A percentile compares a stretch with the other conserved stretches of the same genome.
These are phyloP conservation scores for Fusarium denticulatum DNA, from an alignment of 2,329 filamentous ascomycete species.

Conservation along the genomic window DNA sequence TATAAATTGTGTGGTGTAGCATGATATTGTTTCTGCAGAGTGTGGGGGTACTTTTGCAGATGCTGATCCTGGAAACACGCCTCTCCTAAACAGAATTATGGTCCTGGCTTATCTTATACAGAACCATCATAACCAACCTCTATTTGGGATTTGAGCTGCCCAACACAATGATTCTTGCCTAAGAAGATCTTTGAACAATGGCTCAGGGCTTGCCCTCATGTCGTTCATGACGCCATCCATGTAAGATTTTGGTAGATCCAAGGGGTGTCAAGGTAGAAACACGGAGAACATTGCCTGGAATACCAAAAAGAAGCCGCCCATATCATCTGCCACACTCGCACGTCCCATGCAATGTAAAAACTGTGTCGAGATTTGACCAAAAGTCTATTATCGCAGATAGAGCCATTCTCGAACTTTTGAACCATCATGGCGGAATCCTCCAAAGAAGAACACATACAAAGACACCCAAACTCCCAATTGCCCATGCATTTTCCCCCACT, in stretches of 20 bases:
- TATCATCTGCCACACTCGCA: neutral
- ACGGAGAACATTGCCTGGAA: neutral
- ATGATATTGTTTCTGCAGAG: neutral
- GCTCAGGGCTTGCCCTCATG: neutral
- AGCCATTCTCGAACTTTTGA: neutral
- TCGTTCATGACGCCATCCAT: neutral
- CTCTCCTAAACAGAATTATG: neutral
- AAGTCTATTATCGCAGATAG: neutral
- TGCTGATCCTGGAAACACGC: neutral
- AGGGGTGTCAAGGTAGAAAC: neutral
- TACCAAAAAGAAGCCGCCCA: neutral
- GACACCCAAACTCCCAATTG: constrained; percentile 37
- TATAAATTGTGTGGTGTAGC: neutral
- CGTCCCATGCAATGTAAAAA: neutral
- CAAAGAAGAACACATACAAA: constrained; percentile 14
- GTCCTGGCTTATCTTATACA: neutral
- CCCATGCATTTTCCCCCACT: constrained; percentile 4
- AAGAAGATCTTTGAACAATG: neutral
- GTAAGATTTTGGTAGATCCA: neutral
- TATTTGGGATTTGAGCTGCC: neutral
- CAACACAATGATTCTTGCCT: neutral
- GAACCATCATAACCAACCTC: neutral
- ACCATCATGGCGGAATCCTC: neutral
- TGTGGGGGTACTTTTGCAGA: neutral
- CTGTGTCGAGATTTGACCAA: neutral